phyloP scores from a whole-genome alignment of 78 protist species.

The Cavenderia fasciculata region DNA sequence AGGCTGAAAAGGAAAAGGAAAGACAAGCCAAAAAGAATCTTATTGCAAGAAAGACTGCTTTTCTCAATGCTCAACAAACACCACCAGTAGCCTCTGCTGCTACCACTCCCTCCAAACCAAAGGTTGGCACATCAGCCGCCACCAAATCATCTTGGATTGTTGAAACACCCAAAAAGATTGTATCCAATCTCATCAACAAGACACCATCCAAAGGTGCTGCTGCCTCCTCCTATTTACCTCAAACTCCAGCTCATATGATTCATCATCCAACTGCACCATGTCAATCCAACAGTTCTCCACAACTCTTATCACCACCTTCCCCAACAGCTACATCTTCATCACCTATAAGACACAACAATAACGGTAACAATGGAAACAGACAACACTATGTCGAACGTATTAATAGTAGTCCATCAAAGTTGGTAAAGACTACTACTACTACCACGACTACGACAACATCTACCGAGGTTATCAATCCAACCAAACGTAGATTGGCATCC shows the following conservation, averaged over 20 bases:
- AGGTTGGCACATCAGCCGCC: background rate
- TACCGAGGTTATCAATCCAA: background rate
- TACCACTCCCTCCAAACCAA: background rate
- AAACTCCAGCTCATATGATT: too few species aligned
- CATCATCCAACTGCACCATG: slow-evolving; percentile 6
- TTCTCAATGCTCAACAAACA: too few species aligned
- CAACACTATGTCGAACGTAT: too few species aligned
- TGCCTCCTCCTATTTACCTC: too few species aligned
- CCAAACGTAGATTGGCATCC: background rate
- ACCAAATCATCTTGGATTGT: background rate
- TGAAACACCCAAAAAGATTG: background rate
- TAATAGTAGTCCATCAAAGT: background rate
- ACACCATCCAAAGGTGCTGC: too few species aligned
- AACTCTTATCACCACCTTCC: slow-evolving; percentile 4
- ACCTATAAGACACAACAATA: too few species aligned
- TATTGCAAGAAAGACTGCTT: too few species aligned
- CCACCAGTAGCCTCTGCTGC: too few species aligned
- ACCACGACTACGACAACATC: background rate
- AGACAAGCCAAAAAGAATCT: background rate
- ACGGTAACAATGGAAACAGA: too few species aligned
- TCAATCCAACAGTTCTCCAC: slow-evolving; percentile 3
- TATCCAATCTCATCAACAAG: background rate
- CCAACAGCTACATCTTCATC: too few species aligned
- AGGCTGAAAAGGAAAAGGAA: background rate
- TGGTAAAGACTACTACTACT: background rate